phyloP scores from a whole-genome alignment of 306 rosid genomes.

The Gastrolobium villosum region DNA sequence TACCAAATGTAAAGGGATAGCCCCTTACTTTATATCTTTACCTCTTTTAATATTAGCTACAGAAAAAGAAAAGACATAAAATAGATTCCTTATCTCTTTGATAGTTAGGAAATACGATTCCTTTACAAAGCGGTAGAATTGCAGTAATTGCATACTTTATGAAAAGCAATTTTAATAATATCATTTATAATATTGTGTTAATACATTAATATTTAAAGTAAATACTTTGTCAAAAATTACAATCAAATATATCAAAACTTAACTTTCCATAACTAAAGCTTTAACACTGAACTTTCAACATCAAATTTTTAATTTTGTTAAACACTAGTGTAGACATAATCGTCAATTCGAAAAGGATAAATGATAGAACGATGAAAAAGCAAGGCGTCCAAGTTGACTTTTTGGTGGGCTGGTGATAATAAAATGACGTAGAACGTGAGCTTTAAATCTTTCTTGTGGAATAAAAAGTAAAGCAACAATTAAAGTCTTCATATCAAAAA shows the following conservation, averaged over 20 bases:
- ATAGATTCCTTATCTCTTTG: neutral
- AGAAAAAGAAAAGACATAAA: neutral
- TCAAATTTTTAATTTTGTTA: neutral
- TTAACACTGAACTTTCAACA: neutral
- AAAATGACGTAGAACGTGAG: constrained; percentile 5
- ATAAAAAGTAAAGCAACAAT: neutral
- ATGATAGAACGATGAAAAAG: constrained; percentile 25
- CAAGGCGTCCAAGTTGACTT: neutral
- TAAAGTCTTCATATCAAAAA: constrained; percentile 17
- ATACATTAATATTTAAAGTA: neutral
- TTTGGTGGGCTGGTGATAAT: constrained; percentile 5
- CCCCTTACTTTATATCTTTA: neutral
- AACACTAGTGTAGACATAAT: constrained; percentile 8
- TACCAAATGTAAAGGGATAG: neutral
- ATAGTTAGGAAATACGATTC: neutral
- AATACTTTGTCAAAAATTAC: neutral
- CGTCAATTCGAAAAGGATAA: constrained; percentile 30
- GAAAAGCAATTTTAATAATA: neutral
- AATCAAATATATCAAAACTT: neutral
- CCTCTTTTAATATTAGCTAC: too few relatives aligned
- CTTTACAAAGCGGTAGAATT: neutral
- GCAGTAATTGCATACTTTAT: neutral
- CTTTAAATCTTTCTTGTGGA: constrained; percentile 8
- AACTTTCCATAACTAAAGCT: neutral
- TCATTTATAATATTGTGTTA: neutral